Conservation (phyloP, 176 grass and related monocot species). For the Otatea glauca region DNA sequence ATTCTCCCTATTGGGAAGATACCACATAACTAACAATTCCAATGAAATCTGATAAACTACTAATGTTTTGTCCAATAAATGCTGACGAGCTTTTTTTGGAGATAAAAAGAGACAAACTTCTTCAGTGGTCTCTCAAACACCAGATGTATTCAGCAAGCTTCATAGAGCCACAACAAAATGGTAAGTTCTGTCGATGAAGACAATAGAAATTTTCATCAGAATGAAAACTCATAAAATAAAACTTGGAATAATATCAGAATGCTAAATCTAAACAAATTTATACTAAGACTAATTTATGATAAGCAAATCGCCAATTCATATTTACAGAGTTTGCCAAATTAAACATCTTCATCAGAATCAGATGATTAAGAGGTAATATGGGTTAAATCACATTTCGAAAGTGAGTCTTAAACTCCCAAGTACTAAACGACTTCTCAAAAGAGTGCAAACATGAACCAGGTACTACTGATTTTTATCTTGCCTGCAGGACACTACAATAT, state of each 20-base stretch:
- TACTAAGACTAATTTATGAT: background rate
- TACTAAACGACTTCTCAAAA: background rate
- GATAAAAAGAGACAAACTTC: background rate
- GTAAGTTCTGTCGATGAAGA: background rate
- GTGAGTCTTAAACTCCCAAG: background rate
- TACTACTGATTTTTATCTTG: background rate
- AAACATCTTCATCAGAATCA: background rate
- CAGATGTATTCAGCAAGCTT: background rate
- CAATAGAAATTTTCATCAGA: conserved; percentile 16
- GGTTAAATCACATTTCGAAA: background rate
- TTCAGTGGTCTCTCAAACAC: background rate
- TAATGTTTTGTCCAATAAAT: background rate
- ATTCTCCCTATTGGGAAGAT: background rate
- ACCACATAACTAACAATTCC: background rate
- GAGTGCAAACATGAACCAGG: background rate
- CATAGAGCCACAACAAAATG: background rate
- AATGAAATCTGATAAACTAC: background rate
- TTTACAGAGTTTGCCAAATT: background rate
- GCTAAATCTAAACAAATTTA: background rate
- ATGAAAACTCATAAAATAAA: background rate
- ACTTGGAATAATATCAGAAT: background rate
- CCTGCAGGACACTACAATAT: background rate
- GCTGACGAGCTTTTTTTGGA: background rate
- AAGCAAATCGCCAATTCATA: background rate
- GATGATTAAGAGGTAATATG: background rate